phyloP scores from a whole-genome alignment of 441 rosid genomes.

The Adansonia grandidieri region DNA sequence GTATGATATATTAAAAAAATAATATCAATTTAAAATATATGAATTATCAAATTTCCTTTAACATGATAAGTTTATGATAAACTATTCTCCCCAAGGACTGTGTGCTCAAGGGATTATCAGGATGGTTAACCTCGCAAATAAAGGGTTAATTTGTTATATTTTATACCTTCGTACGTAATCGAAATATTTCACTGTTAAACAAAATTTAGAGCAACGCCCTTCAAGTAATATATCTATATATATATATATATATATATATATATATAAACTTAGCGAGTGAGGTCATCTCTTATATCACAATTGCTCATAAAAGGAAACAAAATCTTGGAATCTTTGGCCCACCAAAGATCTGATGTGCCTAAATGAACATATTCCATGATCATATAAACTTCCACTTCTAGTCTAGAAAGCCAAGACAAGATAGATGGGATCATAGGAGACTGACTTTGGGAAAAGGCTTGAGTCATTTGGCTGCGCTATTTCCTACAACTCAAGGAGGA shows the following conservation, averaged over 20 bases:
- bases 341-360: constrained; percentile 21
- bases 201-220: background rate
- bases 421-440: background rate
- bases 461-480: constrained; percentile 36
- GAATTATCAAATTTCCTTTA: too few relatives aligned
- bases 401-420: background rate
- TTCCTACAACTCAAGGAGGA: constrained; percentile 36
- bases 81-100: background rate
- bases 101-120: background rate
- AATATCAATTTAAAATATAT: too few relatives aligned
- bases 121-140: background rate
- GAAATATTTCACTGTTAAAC: background rate
- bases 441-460: constrained; percentile 30
- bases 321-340: constrained; percentile 26
- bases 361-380: background rate
- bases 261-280: background rate
- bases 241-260: background rate
- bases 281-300: constrained; percentile 15
- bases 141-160: background rate
- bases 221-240: background rate
- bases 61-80: too few relatives aligned
- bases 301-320: constrained; percentile 3
- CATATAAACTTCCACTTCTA: background rate
- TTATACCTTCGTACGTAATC: background rate
- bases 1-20: too few relatives aligned